phyloP scores from a whole-genome alignment of 2,329 filamentous ascomycete genomes.

The Triangularia verruculosa region DNA sequence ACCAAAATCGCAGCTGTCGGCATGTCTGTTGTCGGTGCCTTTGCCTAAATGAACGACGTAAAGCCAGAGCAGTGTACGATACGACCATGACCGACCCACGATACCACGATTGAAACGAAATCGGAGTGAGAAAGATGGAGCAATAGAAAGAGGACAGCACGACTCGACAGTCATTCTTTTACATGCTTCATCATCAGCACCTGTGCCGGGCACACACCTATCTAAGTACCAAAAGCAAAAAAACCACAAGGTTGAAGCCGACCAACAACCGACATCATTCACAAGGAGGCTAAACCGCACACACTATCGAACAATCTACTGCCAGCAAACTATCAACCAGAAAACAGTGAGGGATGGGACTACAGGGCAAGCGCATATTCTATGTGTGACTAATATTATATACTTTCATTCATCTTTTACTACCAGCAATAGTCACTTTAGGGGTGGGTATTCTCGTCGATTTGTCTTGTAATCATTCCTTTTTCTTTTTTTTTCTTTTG shows the following conservation, averaged over 20 bases:
- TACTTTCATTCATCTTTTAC: background rate
- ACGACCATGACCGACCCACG: constrained; percentile 1
- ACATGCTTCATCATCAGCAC: background rate
- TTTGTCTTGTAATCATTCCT: constrained; percentile 13
- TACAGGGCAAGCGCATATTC: background rate
- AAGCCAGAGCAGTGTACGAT: background rate
- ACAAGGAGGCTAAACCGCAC: background rate
- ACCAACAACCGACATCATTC: background rate
- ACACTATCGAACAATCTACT: background rate
- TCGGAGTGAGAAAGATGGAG: background rate
- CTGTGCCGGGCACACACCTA: background rate
- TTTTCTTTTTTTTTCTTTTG: constrained; percentile 8
- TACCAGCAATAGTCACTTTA: background rate
- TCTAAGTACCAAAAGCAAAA: background rate
- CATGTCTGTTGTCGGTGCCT: constrained; percentile 48
- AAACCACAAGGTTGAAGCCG: background rate
- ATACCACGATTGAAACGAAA: background rate
- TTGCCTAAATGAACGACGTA: constrained; percentile 35
- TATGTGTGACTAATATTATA: background rate
- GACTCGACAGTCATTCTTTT: background rate
- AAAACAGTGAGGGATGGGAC: background rate
- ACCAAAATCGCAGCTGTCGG: constrained; percentile 36
- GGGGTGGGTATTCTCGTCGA: background rate
- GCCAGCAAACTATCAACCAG: background rate
- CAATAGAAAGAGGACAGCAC: background rate